Percentiles rank a stretch among this genome's conserved stretches.
phyloP scores from a whole-genome alignment of 139 green algal species.

The Diplosphaera chodatii region DNA sequence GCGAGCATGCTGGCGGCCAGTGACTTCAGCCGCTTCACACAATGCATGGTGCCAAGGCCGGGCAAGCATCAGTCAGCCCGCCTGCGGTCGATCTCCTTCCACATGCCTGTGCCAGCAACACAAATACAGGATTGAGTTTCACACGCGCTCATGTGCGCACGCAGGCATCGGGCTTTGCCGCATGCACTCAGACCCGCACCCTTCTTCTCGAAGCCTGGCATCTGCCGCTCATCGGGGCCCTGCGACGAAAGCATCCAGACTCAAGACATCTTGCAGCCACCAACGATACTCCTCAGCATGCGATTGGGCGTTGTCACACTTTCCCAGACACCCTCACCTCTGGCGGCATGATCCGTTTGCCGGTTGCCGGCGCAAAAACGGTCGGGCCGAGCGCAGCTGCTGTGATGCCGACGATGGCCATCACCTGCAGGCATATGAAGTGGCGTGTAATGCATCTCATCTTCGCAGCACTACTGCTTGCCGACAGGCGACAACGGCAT shows the following conservation, averaged over 20 bases:
- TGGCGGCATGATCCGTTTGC: not conserved
- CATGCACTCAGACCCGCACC: not conserved
- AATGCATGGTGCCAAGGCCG: too few relatives aligned
- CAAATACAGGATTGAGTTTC: too few relatives aligned
- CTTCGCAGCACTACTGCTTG: not conserved
- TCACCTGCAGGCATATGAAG: not conserved
- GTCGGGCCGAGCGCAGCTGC: not conserved
- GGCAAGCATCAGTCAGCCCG: too few relatives aligned
- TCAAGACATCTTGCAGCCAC: too few relatives aligned
- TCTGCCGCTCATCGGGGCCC: not conserved
- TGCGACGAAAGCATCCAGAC: not conserved
- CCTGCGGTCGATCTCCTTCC: not conserved
- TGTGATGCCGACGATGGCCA: not conserved
- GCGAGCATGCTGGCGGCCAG: too few relatives aligned
- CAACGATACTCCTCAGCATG: too few relatives aligned
- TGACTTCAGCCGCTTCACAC: too few relatives aligned
- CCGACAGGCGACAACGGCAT: too few relatives aligned
- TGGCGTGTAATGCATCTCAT: not conserved
- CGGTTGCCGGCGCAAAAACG: not conserved
- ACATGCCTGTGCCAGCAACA: not conserved
- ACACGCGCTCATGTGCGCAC: too few relatives aligned
- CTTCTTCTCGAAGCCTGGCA: not conserved
- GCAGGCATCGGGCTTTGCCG: too few relatives aligned
- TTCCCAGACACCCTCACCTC: too few relatives aligned
- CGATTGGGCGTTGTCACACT: too few relatives aligned